phyloP scores from a whole-genome alignment of 2,329 filamentous ascomycete species.

The Fusarium circinatum region DNA sequence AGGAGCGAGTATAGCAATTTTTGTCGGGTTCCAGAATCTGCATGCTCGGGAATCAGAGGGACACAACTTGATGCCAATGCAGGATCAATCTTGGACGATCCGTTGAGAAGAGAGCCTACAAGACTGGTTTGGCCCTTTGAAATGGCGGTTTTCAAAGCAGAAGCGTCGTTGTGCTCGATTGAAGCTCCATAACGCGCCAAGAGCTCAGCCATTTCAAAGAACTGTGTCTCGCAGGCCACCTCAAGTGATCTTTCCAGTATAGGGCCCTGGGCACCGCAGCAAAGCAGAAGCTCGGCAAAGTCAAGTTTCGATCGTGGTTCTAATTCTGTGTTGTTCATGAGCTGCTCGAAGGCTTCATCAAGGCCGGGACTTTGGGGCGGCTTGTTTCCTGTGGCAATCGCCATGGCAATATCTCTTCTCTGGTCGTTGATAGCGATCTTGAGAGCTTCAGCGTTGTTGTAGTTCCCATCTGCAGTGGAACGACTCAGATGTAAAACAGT shows the following conservation, averaged over 20 bases:
- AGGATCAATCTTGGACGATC: constrained; percentile 56
- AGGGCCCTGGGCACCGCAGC: constrained; percentile 66
- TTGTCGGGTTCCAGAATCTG: constrained; percentile 57
- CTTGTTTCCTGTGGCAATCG: constrained; percentile 62
- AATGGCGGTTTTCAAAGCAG: constrained; percentile 61
- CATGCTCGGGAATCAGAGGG: constrained; percentile 58
- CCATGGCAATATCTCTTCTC: constrained; percentile 64
- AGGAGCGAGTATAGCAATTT: constrained; percentile 58
- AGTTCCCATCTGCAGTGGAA: constrained; percentile 63
- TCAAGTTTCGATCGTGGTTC: constrained; percentile 61
- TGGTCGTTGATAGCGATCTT: constrained; percentile 60
- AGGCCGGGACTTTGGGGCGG: constrained; percentile 61
- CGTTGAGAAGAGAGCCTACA: constrained; percentile 58
- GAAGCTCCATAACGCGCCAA: constrained; percentile 65
- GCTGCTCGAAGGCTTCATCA: constrained; percentile 60
- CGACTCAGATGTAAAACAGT: constrained; percentile 63
- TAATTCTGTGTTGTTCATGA: constrained; percentile 59
- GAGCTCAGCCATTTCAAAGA: constrained; percentile 65
- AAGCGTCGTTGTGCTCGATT: constrained; percentile 63
- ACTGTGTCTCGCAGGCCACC: constrained; percentile 60
- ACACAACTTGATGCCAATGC: constrained; percentile 62
- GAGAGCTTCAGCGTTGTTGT: constrained; percentile 63
- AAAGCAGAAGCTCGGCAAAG: constrained; percentile 66
- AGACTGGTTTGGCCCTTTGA: constrained; percentile 57
- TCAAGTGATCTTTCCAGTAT: constrained; percentile 59